Evolutionary conservation across 1,139 yeast species (phyloP).

Genomic region (Sugiyamaella neomexicana): DNA sequence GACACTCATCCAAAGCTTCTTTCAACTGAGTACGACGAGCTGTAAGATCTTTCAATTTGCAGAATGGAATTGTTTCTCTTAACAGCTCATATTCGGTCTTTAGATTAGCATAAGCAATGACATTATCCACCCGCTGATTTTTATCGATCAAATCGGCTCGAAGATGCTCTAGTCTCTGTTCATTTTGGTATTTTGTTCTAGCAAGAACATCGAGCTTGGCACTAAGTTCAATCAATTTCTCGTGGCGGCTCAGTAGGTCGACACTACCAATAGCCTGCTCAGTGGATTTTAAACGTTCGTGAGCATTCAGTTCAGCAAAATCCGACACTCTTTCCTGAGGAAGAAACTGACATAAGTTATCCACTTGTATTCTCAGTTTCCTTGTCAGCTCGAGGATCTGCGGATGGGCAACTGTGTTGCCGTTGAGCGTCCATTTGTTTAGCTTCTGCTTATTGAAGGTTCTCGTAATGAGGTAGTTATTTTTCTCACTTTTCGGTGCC

Average conservation of each 20-base stretch:
- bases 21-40: conserved; percentile 8
- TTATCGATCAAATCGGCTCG: neutral
- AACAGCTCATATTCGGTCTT: conserved; percentile 46
- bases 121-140: conserved; percentile 22
- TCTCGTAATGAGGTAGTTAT: conserved; percentile 48
- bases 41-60: conserved; percentile 15
- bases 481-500: conserved; percentile 24
- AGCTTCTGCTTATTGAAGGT: conserved; percentile 45
- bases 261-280: conserved; percentile 77
- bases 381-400: conserved; percentile 50
- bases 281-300: conserved; percentile 70
- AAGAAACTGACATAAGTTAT: conserved; percentile 87
- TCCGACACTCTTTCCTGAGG: conserved; percentile 96
- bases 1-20: conserved; percentile 9
- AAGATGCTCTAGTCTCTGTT: neutral
- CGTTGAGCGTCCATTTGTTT: conserved; percentile 64
- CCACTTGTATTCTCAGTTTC: conserved; percentile 73
- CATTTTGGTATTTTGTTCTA: conserved; percentile 32
- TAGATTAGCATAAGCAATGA: conserved; percentile 50
- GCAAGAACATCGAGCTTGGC: conserved; percentile 28
- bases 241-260: conserved; percentile 57
- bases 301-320: conserved; percentile 81
- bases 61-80: conserved; percentile 30
- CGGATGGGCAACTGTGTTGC: conserved; percentile 45
- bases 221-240: conserved; percentile 56